Conservation (phyloP, 2,329 filamentous ascomycete species). For the Exophiala sp. region DNA sequence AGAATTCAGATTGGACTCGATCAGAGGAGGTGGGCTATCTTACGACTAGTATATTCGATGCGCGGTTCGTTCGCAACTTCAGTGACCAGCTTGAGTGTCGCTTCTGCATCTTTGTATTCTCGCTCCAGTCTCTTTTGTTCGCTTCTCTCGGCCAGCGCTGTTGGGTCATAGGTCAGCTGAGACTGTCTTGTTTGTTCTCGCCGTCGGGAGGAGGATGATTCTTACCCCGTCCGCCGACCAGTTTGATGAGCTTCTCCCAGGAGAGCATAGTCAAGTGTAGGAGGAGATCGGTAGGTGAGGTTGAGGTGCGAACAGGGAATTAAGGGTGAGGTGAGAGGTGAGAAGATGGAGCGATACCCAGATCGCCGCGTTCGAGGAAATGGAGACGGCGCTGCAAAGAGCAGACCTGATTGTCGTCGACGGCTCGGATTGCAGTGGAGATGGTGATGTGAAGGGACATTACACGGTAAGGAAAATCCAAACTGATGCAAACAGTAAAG, state of each 20-base stretch:
- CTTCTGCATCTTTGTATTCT: conserved; percentile 15
- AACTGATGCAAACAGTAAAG: conserved; percentile 24
- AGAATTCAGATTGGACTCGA: not conserved
- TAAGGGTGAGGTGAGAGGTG: not conserved
- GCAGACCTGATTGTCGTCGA: conserved; percentile 27
- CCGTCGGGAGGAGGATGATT: not conserved
- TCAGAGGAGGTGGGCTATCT: not conserved
- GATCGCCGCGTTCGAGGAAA: not conserved
- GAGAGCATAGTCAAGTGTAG: conserved; percentile 2
- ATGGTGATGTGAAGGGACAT: conserved; percentile 25
- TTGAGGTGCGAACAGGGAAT: not conserved
- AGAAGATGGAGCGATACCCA: not conserved
- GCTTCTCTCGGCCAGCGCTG: conserved; percentile 16
- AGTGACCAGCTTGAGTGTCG: conserved; percentile 15
- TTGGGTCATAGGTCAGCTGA: not conserved
- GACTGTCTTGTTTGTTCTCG: not conserved
- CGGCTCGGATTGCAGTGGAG: conserved; percentile 27
- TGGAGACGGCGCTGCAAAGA: not conserved
- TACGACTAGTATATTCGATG: conserved; percentile 10
- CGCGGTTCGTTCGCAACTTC: conserved; percentile 14
- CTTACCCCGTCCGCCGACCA: conserved; percentile 21
- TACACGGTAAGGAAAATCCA: conserved; percentile 23
- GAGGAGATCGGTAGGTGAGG: conserved; percentile 1
- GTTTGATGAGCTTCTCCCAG: conserved; percentile 14
- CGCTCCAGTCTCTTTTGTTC: conserved; percentile 18